Conservation (phyloP, 1,284 basidiomycete species). For the Anthracocystis walkeri region DNA sequence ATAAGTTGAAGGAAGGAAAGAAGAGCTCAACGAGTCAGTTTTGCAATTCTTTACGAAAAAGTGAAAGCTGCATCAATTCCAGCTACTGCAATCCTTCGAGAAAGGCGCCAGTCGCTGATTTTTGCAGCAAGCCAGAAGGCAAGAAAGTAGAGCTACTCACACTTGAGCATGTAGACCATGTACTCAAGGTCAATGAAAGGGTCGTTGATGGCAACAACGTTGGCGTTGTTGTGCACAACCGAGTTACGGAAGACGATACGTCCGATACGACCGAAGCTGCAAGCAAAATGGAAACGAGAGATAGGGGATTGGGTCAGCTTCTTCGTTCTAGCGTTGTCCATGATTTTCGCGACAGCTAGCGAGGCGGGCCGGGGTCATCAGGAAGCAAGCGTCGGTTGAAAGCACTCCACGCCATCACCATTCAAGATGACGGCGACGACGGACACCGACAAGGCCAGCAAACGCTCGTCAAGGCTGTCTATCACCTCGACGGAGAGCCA, state of each 20-base stretch:
- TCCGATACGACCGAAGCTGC: conserved; percentile 68
- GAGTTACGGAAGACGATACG: conserved; percentile 90
- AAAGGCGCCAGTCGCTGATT: not conserved
- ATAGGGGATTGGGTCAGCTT: conserved; percentile 8
- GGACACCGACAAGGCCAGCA: not conserved
- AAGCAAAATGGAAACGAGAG: not conserved
- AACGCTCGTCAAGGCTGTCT: not conserved
- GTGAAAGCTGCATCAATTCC: not conserved
- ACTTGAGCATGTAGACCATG: conserved; percentile 90
- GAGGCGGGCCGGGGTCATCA: not conserved
- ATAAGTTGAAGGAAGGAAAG: not conserved
- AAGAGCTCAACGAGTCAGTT: not conserved
- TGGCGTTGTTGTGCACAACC: conserved; percentile 53
- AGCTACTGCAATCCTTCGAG: not conserved
- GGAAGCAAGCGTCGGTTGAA: not conserved
- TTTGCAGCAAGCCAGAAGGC: not conserved
- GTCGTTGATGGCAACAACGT: conserved; percentile 71
- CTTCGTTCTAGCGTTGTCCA: not conserved
- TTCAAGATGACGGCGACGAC: not conserved
- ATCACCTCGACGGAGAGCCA: not conserved
- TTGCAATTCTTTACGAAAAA: not conserved
- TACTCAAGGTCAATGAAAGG: conserved; percentile 91
- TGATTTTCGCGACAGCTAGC: not conserved
- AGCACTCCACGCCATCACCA: not conserved
- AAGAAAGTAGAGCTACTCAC: not conserved